Evolutionary conservation across 257 asterid genomes (phyloP), one percentile per base, ranked within the genome.

Genomic region (Plantago ovata): DNA sequence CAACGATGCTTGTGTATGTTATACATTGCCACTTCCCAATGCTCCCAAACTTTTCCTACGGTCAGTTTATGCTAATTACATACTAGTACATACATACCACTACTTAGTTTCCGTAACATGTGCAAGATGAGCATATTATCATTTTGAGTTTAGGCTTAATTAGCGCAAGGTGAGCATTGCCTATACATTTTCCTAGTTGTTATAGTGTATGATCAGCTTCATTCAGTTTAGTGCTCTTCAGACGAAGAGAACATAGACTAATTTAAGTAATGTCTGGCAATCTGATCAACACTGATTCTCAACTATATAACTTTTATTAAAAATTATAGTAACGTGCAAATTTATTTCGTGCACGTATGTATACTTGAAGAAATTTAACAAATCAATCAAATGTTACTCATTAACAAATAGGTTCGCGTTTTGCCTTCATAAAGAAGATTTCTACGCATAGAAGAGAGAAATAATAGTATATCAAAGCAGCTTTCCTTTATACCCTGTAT

Each of bases 11-110:
- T 69, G 80, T 38, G 71, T 76, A 48, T 68, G 82, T 79, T 91
- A 87, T 67, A 69, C 75, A 14, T 71, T 87, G 61, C 95, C 95
- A 15, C 61, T 78, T 71, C 74, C 69, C 61, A 75, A 72, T 76
- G 59, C 82, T 61, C 84, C 87, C 44, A 69, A 66, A 62, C 84
- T 91, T 73, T 64, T 70, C 39, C 70, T 83, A 20, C 66, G 76
- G 97, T 90, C 67, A 74, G 90, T 77, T 47, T 13, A 28, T 53
- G 55, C 36, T 48, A 13, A 13, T 2, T 21, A 22, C 39, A 32
- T 13, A 24, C 32, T 47, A 7, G 38, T 58, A 11, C 14, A 33
- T 57, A 9, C 16, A 1, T 18, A 40, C 21, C 24, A n/a, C n/a
- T n/a, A n/a, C n/a, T n/a, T n/a, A n/a, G n/a, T n/a, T n/a, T n/a